These are phyloP conservation scores for Fusarium proliferatum DNA, from an alignment of 2,329 filamentous ascomycete species.

Conservation along the genomic window DNA sequence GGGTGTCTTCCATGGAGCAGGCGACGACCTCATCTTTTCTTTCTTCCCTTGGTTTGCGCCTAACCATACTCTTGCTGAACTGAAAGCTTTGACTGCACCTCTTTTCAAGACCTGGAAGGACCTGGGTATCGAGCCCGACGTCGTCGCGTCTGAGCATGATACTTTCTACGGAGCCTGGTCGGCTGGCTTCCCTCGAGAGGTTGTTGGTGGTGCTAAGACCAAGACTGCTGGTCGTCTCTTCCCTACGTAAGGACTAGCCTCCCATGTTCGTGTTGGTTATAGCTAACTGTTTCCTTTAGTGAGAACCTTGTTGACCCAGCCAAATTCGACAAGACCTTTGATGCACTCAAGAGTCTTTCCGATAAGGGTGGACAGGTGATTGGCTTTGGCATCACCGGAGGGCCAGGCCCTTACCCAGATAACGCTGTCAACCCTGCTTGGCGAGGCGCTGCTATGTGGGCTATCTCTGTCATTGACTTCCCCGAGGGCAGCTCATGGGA, in stretches of 20 bases:
- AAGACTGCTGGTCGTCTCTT: slow-evolving; percentile 42
- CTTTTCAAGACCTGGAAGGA: slow-evolving; percentile 26
- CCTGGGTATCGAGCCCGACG: slow-evolving; percentile 15
- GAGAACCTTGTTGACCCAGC: slow-evolving; percentile 31
- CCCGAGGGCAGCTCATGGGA: slow-evolving; percentile 26
- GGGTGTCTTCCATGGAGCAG: slow-evolving; percentile 27
- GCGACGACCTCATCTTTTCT: slow-evolving; percentile 22
- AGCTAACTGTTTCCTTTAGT: not conserved
- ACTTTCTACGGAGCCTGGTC: slow-evolving; percentile 38
- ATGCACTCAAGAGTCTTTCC: slow-evolving; percentile 52
- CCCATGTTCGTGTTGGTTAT: accelerated
- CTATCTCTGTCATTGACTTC: slow-evolving; percentile 51
- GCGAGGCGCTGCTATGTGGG: slow-evolving; percentile 55
- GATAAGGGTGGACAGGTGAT: slow-evolving; percentile 55
- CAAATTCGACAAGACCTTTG: slow-evolving; percentile 50
- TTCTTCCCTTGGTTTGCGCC: slow-evolving; percentile 42
- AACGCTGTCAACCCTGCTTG: slow-evolving; percentile 62
- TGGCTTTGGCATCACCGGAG: slow-evolving; percentile 53
- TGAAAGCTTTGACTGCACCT: slow-evolving; percentile 17
- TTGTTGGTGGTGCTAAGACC: slow-evolving; percentile 13
- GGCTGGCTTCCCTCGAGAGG: slow-evolving; percentile 34
- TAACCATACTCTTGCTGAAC: slow-evolving; percentile 27
- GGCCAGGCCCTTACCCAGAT: slow-evolving; percentile 47
- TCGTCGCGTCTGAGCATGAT: slow-evolving; percentile 31
- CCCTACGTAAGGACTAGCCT: slow-evolving; percentile 17